These are phyloP conservation scores for Nepenthes alata DNA, from an alignment of 179 eudicot species.

Conservation along the genomic window DNA sequence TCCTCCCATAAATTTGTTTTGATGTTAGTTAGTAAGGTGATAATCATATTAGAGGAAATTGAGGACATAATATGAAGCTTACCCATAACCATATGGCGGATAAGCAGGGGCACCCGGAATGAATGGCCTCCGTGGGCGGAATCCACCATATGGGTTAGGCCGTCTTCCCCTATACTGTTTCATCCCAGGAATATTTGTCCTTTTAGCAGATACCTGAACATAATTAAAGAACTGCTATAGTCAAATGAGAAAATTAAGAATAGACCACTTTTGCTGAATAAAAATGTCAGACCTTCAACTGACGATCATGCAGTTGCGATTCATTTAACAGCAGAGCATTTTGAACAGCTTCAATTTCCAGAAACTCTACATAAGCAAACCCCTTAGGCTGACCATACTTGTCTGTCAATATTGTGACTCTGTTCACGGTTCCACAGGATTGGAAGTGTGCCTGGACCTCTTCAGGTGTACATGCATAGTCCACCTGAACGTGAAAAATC, in stretches of 20 bases:
- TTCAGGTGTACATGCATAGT: conserved; percentile 71
- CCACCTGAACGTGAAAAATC: conserved; percentile 29
- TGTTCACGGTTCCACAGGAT: conserved; percentile 68
- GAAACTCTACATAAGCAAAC: conserved; percentile 64
- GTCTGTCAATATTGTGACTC: conserved; percentile 60
- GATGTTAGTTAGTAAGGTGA: neutral
- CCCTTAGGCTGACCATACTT: conserved; percentile 76
- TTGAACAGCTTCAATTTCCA: conserved; percentile 62
- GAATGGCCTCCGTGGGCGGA: conserved; percentile 44
- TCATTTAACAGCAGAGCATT: conserved; percentile 52
- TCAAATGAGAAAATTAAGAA: neutral
- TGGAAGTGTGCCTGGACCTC: conserved; percentile 80
- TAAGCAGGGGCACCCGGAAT: conserved; percentile 38
- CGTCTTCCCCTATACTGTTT: conserved; percentile 63
- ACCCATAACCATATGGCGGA: conserved; percentile 56
- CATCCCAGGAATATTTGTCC: conserved; percentile 94
- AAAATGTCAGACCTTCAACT: conserved; percentile 36
- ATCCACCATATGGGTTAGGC: conserved; percentile 50
- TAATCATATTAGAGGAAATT: neutral
- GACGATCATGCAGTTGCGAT: conserved; percentile 69
- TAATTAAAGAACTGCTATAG: neutral
- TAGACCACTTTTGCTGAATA: neutral
- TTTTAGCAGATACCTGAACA: conserved; percentile 57
- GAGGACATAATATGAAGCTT: conserved; percentile 9
- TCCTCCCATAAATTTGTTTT: too few species aligned